These are phyloP conservation scores for Inonotus hispidus DNA, from an alignment of 1,284 basidiomycete genomes.

Conservation along the genomic window DNA sequence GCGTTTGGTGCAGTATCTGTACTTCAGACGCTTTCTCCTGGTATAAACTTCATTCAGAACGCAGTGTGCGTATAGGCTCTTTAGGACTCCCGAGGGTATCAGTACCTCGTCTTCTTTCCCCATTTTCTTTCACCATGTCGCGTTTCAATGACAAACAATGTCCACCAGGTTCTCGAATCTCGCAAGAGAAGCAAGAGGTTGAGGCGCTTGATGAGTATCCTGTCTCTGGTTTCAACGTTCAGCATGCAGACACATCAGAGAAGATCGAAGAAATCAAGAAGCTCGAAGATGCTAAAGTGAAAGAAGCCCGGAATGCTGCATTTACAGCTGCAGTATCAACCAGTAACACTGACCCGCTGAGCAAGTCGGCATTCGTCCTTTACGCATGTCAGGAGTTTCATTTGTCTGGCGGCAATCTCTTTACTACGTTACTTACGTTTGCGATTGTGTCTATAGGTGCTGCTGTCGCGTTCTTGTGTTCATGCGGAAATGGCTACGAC, in stretches of 20 bases:
- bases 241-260: not conserved
- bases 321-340: constrained; percentile 13
- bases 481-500: constrained; percentile 13
- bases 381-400: constrained; percentile 16
- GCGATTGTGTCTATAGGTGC: constrained; percentile 11
- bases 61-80: not conserved
- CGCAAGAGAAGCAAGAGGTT: constrained; percentile 2
- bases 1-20: not conserved
- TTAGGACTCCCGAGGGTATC: not conserved
- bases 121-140: not conserved
- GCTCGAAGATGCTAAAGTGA: not conserved
- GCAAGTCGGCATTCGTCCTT: constrained; percentile 18
- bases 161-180: not conserved
- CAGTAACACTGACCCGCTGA: constrained; percentile 17
- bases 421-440: not conserved
- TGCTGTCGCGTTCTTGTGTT: constrained; percentile 19
- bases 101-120: not conserved
- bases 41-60: not conserved
- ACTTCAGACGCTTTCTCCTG: not conserved
- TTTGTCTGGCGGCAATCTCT: not conserved
- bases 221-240: not conserved
- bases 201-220: not conserved
- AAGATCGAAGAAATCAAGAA: not conserved
- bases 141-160: not conserved
- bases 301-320: constrained; percentile 10